Conservation (phyloP, 345 rosid species). For the Capsella bursapastoris region DNA sequence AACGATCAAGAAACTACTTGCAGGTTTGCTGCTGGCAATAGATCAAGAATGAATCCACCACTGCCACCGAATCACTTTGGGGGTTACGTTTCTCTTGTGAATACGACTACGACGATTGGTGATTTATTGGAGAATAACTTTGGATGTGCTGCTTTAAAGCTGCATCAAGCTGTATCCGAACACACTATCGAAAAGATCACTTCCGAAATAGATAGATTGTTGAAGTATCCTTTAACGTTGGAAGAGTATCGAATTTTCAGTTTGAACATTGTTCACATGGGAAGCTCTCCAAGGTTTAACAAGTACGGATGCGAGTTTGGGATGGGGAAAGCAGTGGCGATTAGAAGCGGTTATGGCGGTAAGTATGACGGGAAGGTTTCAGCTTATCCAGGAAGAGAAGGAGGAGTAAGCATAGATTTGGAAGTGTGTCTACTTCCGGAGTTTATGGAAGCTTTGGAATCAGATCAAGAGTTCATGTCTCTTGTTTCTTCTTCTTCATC, state of each 20-base stretch:
- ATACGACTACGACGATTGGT: constrained; percentile 43
- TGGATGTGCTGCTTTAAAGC: constrained; percentile 71
- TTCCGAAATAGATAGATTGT: constrained; percentile 42
- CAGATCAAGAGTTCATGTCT: constrained; percentile 57
- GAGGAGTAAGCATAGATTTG: constrained; percentile 70
- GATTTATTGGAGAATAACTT: constrained; percentile 52
- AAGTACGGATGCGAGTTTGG: constrained; percentile 78
- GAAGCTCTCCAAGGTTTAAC: constrained; percentile 83
- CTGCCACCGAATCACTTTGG: constrained; percentile 62
- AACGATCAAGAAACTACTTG: constrained; percentile 51
- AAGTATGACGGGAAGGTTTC: constrained; percentile 73
- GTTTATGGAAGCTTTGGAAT: constrained; percentile 66
- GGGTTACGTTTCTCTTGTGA: constrained; percentile 46
- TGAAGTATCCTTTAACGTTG: constrained; percentile 42
- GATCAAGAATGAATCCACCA: constrained; percentile 61
- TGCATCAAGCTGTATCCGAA: constrained; percentile 55
- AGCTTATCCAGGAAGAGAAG: constrained; percentile 67
- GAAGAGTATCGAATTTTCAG: constrained; percentile 21
- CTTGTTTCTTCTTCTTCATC: constrained; percentile 36
- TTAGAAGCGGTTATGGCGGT: constrained; percentile 66
- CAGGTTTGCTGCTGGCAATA: constrained; percentile 50
- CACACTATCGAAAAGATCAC: constrained; percentile 47
- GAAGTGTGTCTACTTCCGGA: constrained; percentile 65
- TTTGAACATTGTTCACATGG: constrained; percentile 56
- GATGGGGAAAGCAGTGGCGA: constrained; percentile 70